A percentile compares a stretch with the other conserved stretches of the same genome.
Conservation (phyloP, 306 rosid species). For the Prunus mira region DNA sequence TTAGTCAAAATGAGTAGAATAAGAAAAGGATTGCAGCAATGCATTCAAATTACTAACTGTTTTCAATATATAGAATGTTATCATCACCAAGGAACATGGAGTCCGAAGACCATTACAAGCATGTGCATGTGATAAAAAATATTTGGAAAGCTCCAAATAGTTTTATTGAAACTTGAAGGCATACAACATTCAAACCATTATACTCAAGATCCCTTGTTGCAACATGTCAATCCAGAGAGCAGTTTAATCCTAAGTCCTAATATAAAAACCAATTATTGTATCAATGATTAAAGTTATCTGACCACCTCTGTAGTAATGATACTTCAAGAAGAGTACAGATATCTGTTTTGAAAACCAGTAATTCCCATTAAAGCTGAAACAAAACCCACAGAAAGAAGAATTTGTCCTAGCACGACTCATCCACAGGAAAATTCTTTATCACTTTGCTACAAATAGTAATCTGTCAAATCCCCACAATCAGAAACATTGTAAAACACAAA, state of each 20-base stretch:
- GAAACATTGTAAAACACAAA: neutral
- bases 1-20: constrained; percentile 14
- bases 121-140: neutral
- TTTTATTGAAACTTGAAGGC: neutral
- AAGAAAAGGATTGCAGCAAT: constrained; percentile 11
- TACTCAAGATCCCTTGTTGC: neutral
- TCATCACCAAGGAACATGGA: constrained; percentile 11
- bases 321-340: neutral
- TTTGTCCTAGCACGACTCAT: neutral
- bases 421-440: neutral
- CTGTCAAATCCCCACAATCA: neutral
- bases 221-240: neutral
- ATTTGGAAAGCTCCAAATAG: neutral
- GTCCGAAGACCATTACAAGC: neutral
- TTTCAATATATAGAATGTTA: neutral
- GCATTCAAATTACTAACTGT: constrained; percentile 8
- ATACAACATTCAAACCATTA: neutral
- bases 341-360: neutral
- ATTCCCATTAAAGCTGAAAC: neutral
- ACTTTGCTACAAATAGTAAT: neutral
- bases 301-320: neutral
- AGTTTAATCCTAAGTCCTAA: neutral
- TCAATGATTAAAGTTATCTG: neutral
- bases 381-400: neutral
- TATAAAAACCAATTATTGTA: neutral